phyloP scores from a whole-genome alignment of 805 yeast genomes.

The Wickerhamomyces bovis region DNA sequence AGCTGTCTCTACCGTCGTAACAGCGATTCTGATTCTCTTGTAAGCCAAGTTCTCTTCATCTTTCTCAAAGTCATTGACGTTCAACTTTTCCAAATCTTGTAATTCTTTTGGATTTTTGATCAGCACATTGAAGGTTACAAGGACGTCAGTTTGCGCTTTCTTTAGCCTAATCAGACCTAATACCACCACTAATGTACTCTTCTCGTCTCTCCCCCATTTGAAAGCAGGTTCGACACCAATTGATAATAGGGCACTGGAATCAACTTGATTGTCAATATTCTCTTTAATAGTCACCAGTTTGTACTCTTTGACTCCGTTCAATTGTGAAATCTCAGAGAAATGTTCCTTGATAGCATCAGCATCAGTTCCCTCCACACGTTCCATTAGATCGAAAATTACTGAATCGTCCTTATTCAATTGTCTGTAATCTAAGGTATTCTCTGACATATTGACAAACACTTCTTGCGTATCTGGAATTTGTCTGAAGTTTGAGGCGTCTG shows the following conservation, averaged over 20 bases:
- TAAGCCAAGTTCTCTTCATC: slow-evolving; percentile 17
- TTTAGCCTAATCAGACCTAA: slow-evolving; percentile 51
- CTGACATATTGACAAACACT: slow-evolving; percentile 56
- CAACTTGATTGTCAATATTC: slow-evolving; percentile 8
- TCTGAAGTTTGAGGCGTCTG: slow-evolving; percentile 75
- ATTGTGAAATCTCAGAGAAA: slow-evolving; percentile 44
- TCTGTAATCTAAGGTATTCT: slow-evolving; percentile 27
- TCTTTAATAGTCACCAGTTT: slow-evolving; percentile 24
- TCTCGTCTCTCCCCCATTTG: slow-evolving; percentile 45
- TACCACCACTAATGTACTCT: slow-evolving; percentile 41
- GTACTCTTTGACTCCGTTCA: slow-evolving; percentile 34
- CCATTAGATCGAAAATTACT: slow-evolving; percentile 60
- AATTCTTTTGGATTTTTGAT: slow-evolving; percentile 27
- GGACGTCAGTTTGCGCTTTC: slow-evolving; percentile 51
- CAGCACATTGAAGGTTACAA: slow-evolving; percentile 59
- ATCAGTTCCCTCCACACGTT: slow-evolving; percentile 36
- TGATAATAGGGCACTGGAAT: slow-evolving; percentile 17
- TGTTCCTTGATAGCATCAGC: slow-evolving; percentile 44
- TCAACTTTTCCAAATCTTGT: slow-evolving; percentile 16
- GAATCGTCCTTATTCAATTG: slow-evolving; percentile 41
- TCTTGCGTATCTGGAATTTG: slow-evolving; percentile 94
- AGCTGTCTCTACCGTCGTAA: slow-evolving; percentile 20
- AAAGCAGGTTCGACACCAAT: slow-evolving; percentile 37
- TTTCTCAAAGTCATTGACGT: not conserved
- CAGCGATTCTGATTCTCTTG: slow-evolving; percentile 25